These are phyloP conservation scores for Candida stauntonica DNA, from an alignment of 805 yeast species.

Conservation along the genomic window DNA sequence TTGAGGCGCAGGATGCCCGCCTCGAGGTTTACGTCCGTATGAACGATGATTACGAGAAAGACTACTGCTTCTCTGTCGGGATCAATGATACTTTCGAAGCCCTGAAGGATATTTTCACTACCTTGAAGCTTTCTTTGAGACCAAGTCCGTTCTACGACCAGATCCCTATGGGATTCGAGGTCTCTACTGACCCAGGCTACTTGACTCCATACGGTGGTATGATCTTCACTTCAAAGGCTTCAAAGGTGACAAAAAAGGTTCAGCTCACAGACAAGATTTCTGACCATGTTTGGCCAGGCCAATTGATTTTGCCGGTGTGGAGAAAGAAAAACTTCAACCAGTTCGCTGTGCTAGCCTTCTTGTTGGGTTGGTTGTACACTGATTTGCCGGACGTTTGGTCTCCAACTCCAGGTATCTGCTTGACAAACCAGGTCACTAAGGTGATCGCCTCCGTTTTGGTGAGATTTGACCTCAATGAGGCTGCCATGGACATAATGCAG, in stretches of 20 bases:
- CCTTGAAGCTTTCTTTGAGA: constrained; percentile 69
- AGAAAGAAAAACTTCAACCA: constrained; percentile 39
- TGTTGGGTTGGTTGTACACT: constrained; percentile 79
- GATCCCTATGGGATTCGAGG: constrained; percentile 59
- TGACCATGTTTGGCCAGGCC: constrained; percentile 83
- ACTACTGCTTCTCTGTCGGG: constrained; percentile 80
- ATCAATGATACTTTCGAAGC: constrained; percentile 54
- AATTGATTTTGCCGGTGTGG: constrained; percentile 77
- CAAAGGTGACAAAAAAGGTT: constrained; percentile 40
- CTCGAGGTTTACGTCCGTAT: constrained; percentile 54
- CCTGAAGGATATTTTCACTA: constrained; percentile 55
- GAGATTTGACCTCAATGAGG: constrained; percentile 33
- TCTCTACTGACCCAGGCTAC: constrained; percentile 69
- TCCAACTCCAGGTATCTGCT: constrained; percentile 89
- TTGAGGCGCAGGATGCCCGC: constrained; percentile 25
- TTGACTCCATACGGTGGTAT: constrained; percentile 81
- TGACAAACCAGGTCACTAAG: constrained; percentile 56
- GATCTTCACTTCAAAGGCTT: constrained; percentile 60
- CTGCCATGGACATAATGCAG: constrained; percentile 42
- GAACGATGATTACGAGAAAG: constrained; percentile 81
- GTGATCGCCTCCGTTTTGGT: constrained; percentile 27
- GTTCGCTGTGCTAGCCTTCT: constrained; percentile 32
- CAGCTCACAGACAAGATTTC: constrained; percentile 48
- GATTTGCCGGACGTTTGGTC: constrained; percentile 86
- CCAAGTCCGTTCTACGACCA: constrained; percentile 73